Percentiles rank a stretch among this genome's conserved stretches.
Evolutionary conservation across 371 early-diverging fungal genomes (phyloP).

Genomic region (Chytridium lagenaria): DNA sequence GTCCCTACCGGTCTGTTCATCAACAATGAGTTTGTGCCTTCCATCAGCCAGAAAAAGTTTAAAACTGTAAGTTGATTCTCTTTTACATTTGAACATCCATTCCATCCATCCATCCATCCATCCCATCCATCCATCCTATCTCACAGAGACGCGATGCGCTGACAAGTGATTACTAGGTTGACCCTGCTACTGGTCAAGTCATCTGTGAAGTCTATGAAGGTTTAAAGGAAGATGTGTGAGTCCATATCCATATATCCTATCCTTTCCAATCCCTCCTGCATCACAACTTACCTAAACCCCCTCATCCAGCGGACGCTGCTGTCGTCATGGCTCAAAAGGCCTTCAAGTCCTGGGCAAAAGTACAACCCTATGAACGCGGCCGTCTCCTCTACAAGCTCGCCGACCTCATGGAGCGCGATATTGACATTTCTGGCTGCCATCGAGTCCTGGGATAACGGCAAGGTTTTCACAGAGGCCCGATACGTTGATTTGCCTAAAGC

Average conservation of each 20-base stretch:
- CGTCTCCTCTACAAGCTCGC: constrained; percentile 69
- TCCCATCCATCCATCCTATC: too few relatives aligned
- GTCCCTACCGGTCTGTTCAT: constrained; percentile 66
- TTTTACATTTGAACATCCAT: too few relatives aligned
- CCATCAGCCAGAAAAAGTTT: constrained; percentile 59
- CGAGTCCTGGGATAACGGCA: constrained; percentile 87
- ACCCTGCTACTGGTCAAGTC: constrained; percentile 75
- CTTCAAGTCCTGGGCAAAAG: constrained; percentile 50
- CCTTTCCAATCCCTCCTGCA: background rate
- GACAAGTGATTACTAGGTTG: too few relatives aligned
- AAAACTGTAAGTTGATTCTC: constrained; percentile 22
- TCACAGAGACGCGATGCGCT: too few relatives aligned
- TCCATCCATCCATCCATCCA: too few relatives aligned
- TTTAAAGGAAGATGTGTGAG: constrained; percentile 67
- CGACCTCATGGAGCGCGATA: constrained; percentile 73
- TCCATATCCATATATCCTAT: background rate
- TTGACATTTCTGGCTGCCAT: constrained; percentile 74
- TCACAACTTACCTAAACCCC: too few relatives aligned
- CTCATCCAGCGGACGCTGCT: too few relatives aligned
- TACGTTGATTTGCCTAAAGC: constrained; percentile 18
- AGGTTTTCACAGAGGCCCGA: constrained; percentile 56
- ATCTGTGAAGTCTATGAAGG: constrained; percentile 79
- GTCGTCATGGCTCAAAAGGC: constrained; percentile 75
- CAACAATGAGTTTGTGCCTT: constrained; percentile 74
- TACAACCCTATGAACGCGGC: constrained; percentile 38